Evolutionary conservation across 768 basidiomycete species (phyloP), one percentile per base, ranked within the genome.

Genomic region (Multifurca ochricompacta): DNA sequence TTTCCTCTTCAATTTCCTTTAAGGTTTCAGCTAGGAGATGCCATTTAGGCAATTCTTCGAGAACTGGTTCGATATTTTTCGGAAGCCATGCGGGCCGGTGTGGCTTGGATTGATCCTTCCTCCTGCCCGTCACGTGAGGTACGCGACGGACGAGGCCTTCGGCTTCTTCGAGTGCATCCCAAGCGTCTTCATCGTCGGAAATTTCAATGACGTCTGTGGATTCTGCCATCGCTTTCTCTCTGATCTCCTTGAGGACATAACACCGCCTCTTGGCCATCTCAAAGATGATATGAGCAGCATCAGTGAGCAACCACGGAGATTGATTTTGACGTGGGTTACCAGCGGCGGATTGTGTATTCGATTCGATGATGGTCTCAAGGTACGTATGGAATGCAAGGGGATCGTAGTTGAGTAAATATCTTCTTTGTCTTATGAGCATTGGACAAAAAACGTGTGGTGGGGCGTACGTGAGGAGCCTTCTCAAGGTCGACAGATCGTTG

Each of bases 11-110:
- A 2, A 92, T 85, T 70, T 99, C 96, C 47, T 90, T 76, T 40
- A 99, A 67, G 0, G 94, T 78, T n/a, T 91, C 87, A 0, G 83
- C 77, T 11, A 99, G 70, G 7, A 94, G 66, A 52, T 77, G 77
- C 95, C 96, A 98, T 67, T 99, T 99, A 0, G 94, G 94, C 40
- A 89, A 77, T 64, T 98, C 96, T 69, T 98, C 96, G 21, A 97
- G 73, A 0, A 93, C 80, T 0, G 91, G 89, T 41, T 91, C 82
- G 67, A 94, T 82, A 1, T 82, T 83, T 9, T 79, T 74, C 0
- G 92, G 88, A 19, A 91, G 65, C 85, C 91, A 89, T 21, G 67
- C 64, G 3, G 77, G 75, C 31, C 76, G 70, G 62, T 48, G 60
- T 54, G 53, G 34, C 51, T 62, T 50, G 16, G 45, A 18, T 43